Conservation (phyloP, 192 early-diverging fungal genomes). For the Diversispora eburnea region DNA sequence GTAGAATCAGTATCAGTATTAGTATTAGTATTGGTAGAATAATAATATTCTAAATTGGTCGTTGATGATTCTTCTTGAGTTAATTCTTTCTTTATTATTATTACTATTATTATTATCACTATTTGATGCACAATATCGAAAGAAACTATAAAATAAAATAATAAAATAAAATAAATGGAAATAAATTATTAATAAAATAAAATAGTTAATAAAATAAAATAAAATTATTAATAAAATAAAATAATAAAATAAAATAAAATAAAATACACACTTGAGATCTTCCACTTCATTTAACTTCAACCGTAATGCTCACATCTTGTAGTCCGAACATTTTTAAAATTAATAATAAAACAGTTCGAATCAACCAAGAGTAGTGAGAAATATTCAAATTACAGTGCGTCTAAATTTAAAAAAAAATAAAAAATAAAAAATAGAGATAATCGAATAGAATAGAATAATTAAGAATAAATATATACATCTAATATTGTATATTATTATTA, state of each 20-base stretch:
- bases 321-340: constrained; percentile 81
- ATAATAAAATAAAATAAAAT: not conserved
- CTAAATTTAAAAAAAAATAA: constrained; percentile 37
- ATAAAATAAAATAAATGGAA: too few species aligned
- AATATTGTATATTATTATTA: too few species aligned
- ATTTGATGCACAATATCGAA: constrained; percentile 31
- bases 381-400: constrained; percentile 74
- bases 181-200: too few species aligned
- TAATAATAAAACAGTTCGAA: constrained; percentile 75
- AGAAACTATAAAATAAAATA: constrained; percentile 20
- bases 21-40: not conserved
- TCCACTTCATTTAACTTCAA: constrained; percentile 47
- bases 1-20: constrained; percentile 23
- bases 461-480: too few species aligned
- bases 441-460: too few species aligned
- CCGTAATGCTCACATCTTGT: constrained; percentile 50
- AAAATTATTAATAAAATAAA: too few species aligned
- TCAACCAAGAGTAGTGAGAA: constrained; percentile 74
- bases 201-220: too few species aligned
- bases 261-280: constrained; percentile 43
- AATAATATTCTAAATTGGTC: too few species aligned
- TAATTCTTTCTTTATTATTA: not conserved
- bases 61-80: too few species aligned
- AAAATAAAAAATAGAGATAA: too few species aligned
- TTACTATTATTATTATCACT: constrained; percentile 13